These are phyloP conservation scores for Myxozyma mucilagina DNA, from an alignment of 805 yeast species.

Conservation along the genomic window DNA sequence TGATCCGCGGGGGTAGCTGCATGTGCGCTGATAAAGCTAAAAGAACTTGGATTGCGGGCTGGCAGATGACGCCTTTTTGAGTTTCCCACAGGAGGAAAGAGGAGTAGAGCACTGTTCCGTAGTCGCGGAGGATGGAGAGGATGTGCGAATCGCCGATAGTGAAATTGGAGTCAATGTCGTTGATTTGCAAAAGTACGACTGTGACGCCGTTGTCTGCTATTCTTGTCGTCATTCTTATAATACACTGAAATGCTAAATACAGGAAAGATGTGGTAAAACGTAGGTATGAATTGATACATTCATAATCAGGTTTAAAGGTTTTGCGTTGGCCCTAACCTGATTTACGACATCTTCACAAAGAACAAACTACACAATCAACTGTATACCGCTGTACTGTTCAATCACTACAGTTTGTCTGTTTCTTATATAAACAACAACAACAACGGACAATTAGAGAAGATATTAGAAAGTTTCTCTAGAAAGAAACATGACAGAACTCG, in stretches of 20 bases:
- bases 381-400: too few relatives aligned
- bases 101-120: constrained; percentile 4
- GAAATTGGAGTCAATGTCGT: constrained; percentile 2
- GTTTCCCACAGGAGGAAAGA: constrained; percentile 5
- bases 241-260: not conserved
- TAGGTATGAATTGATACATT: too few relatives aligned
- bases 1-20: constrained; percentile 4
- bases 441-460: too few relatives aligned
- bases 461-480: not conserved
- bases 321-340: not conserved
- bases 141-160: not conserved
- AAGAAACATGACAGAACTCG: constrained; percentile 19
- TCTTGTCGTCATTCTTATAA: not conserved
- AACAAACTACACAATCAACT: too few relatives aligned
- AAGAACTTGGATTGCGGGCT: constrained; percentile 2
- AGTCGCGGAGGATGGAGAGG: not conserved
- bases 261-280: not conserved
- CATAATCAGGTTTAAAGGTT: not conserved
- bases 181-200: constrained; percentile 3
- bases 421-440: too few relatives aligned
- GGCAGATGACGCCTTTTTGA: not conserved
- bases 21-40: not conserved
- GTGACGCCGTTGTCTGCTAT: not conserved
- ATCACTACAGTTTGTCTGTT: too few relatives aligned
- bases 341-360: too few relatives aligned